Evolutionary conservation across 306 rosid species (phyloP).

Genomic region (Begonia masoniana): DNA sequence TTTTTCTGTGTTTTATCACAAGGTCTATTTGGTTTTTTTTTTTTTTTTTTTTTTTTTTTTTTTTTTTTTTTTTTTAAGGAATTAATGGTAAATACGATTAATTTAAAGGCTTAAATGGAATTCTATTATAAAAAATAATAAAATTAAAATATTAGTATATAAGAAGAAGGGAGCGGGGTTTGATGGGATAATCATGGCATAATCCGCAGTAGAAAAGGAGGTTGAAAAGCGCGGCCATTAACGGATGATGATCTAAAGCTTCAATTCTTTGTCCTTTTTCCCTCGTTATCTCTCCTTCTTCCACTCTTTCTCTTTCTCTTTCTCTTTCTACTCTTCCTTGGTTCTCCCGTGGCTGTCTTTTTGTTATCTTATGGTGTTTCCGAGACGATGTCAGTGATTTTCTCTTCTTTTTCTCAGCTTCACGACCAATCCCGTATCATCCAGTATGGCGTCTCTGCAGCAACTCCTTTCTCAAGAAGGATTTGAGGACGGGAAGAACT

Average conservation of each 20-base stretch:
- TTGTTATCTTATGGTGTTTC: constrained; percentile 15
- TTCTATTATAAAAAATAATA: too few relatives aligned
- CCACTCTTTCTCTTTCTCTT: not conserved
- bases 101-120: too few relatives aligned
- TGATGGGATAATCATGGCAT: too few relatives aligned
- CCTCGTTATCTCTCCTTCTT: constrained; percentile 9
- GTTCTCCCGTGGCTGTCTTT: constrained; percentile 13
- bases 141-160: too few relatives aligned
- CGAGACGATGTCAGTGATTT: constrained; percentile 20
- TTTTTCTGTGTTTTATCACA: too few relatives aligned
- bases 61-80: too few relatives aligned
- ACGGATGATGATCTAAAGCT: constrained; percentile 4
- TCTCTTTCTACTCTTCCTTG: not conserved
- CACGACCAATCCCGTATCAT: constrained; percentile 3
- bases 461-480: constrained; percentile 57
- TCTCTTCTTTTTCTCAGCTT: constrained; percentile 17
- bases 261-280: not conserved
- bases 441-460: constrained; percentile 45
- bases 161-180: too few relatives aligned
- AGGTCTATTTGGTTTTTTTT: too few relatives aligned
- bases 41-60: too few relatives aligned
- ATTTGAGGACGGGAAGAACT: constrained; percentile 9
- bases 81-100: too few relatives aligned
- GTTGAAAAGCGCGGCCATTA: constrained; percentile 1
- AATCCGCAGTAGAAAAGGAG: too few relatives aligned